Percentiles rank a stretch among this genome's conserved stretches.
These are phyloP conservation scores for Pleurotus sapidus DNA, from an alignment of 768 basidiomycete genomes.

Conservation along the genomic window DNA sequence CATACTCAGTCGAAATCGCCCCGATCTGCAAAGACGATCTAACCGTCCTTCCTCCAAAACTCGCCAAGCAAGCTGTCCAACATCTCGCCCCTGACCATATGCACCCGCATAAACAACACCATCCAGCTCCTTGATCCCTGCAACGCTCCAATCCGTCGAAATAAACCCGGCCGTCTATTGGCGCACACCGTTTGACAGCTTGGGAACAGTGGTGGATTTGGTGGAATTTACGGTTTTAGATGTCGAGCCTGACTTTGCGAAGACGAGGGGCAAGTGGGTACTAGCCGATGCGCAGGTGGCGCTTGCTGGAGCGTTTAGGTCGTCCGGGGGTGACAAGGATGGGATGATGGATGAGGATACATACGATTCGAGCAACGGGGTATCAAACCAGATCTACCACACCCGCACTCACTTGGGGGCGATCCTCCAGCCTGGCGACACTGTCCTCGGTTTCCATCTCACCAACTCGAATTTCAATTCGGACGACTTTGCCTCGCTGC, in stretches of 20 bases:
- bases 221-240: slow-evolving; percentile 96
- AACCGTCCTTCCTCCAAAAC: slow-evolving; percentile 82
- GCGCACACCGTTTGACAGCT: slow-evolving; percentile 85
- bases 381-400: slow-evolving; percentile 81
- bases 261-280: slow-evolving; percentile 71
- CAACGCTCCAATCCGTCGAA: slow-evolving; percentile 82
- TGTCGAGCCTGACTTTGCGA: slow-evolving; percentile 72
- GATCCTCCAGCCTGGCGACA: slow-evolving; percentile 89
- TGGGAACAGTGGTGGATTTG: slow-evolving; percentile 81
- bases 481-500: slow-evolving; percentile 72
- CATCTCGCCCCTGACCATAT: slow-evolving; percentile 85
- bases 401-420: slow-evolving; percentile 96
- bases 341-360: slow-evolving; percentile 47
- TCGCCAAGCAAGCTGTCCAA: slow-evolving; percentile 82
- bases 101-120: slow-evolving; percentile 88
- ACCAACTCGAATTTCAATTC: slow-evolving; percentile 93
- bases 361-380: slow-evolving; percentile 50
- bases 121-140: slow-evolving; percentile 89
- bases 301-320: slow-evolving; percentile 74
- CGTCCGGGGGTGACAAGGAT: slow-evolving; percentile 39
- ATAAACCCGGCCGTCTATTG: slow-evolving; percentile 80
- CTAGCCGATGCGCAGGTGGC: slow-evolving; percentile 86
- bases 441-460: slow-evolving; percentile 88
- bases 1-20: slow-evolving; percentile 95
- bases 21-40: slow-evolving; percentile 99